phyloP scores from a whole-genome alignment of 1,284 basidiomycete genomes.

The Taiwanofungus camphoratus region DNA sequence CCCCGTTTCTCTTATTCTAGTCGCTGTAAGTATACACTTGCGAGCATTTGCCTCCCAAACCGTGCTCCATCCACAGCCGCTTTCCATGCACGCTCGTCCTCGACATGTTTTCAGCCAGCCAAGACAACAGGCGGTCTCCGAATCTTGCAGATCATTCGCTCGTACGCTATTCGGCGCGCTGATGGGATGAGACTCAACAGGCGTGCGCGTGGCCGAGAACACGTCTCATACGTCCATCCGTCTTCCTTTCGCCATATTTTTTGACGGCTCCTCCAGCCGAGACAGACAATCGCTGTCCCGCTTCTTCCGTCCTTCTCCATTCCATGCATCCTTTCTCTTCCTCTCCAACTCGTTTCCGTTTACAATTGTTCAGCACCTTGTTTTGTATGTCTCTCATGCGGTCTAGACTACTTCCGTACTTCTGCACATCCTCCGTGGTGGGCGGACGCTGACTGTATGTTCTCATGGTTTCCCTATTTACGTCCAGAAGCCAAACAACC shows the following conservation, averaged over 20 bases:
- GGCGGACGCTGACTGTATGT: slow-evolving; percentile 17
- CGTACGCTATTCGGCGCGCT: slow-evolving; percentile 1
- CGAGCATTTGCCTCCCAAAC: background rate
- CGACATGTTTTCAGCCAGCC: slow-evolving; percentile 4
- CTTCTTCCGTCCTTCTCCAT: background rate
- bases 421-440: slow-evolving; percentile 15
- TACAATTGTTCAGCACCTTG: no score
- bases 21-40: background rate
- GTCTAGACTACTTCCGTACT: background rate
- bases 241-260: slow-evolving; percentile 9
- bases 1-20: background rate
- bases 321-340: no score
- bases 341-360: no score
- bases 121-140: slow-evolving; percentile 11
- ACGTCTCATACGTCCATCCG: slow-evolving; percentile 13
- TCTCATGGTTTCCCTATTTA: slow-evolving; percentile 7
- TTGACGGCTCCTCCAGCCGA: background rate
- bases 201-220: slow-evolving; percentile 16
- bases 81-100: background rate
- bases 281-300: background rate
- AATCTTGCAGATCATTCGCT: slow-evolving; percentile 5
- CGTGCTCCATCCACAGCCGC: background rate
- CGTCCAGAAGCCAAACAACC: background rate
- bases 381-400: no score
- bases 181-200: slow-evolving; percentile 21